Percentiles rank a stretch among this genome's conserved stretches.
phyloP scores from a whole-genome alignment of 495 filamentous ascomycete species.

The Penicillium chermesinum region DNA sequence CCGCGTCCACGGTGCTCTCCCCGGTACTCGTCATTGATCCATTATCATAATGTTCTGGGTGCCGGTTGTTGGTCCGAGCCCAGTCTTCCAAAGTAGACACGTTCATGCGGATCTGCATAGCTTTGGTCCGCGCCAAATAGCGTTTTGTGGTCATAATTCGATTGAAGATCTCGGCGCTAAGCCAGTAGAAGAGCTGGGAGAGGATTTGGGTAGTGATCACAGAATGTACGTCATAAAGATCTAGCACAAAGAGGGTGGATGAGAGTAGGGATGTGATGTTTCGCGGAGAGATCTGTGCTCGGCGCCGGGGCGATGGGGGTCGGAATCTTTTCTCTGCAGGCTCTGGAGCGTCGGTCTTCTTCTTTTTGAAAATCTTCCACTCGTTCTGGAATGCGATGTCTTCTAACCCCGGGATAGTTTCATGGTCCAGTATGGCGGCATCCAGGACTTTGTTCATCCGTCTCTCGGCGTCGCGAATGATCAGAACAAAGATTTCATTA shows the following conservation, averaged over 20 bases:
- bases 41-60: conserved; percentile 93
- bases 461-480: conserved; percentile 94
- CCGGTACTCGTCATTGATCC: conserved; percentile 83
- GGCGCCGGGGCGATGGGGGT: conserved; percentile 89
- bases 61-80: conserved; percentile 86
- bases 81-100: conserved; percentile 93
- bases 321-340: conserved; percentile 88
- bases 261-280: conserved; percentile 97
- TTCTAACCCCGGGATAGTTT: conserved; percentile 96
- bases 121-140: conserved; percentile 94
- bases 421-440: conserved; percentile 89
- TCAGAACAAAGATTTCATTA: conserved; percentile 98
- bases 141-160: conserved; percentile 93
- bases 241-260: conserved; percentile 93
- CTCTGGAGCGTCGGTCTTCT: conserved; percentile 74
- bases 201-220: conserved; percentile 91
- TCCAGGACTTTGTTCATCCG: conserved; percentile 95
- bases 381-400: conserved; percentile 96
- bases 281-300: conserved; percentile 84
- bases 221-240: conserved; percentile 97
- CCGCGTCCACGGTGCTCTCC: conserved; percentile 76
- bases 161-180: conserved; percentile 95
- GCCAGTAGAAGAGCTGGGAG: conserved; percentile 93
- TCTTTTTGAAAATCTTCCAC: conserved; percentile 95
- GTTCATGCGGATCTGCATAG: conserved; percentile 99